Conservation (phyloP, 805 yeast species). For the Grigorovia yakushimaensis region DNA sequence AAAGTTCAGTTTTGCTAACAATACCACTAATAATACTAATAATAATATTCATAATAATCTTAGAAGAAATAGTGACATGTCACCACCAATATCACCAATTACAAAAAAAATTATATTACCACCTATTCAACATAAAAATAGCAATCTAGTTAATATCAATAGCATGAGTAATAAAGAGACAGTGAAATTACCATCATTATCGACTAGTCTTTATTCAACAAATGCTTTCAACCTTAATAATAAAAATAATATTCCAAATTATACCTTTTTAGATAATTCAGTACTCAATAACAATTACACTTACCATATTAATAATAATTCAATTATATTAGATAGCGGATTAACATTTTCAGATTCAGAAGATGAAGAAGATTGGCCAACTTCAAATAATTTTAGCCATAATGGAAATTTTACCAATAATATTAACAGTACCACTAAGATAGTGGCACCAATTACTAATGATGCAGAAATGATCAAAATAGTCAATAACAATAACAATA, state of each 20-base stretch:
- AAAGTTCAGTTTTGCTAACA: neutral
- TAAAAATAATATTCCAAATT: neutral
- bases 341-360: slow-evolving; percentile 60
- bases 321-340: slow-evolving; percentile 7
- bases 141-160: neutral
- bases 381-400: slow-evolving; percentile 30
- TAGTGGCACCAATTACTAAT: neutral
- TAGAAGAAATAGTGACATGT: neutral
- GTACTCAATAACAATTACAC: neutral
- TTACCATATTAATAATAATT: neutral
- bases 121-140: neutral
- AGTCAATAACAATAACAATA: neutral
- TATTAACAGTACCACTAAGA: no score
- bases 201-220: neutral
- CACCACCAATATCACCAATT: neutral
- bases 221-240: neutral
- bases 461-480: neutral
- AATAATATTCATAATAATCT: neutral
- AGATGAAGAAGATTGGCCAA: slow-evolving; percentile 90
- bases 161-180: neutral
- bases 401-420: neutral
- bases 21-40: neutral
- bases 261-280: neutral
- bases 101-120: neutral
- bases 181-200: neutral